Base-by-base conservation (phyloP, 2,329 filamentous ascomycete species). In the Aspergillus quadrilineatus region DNA sequence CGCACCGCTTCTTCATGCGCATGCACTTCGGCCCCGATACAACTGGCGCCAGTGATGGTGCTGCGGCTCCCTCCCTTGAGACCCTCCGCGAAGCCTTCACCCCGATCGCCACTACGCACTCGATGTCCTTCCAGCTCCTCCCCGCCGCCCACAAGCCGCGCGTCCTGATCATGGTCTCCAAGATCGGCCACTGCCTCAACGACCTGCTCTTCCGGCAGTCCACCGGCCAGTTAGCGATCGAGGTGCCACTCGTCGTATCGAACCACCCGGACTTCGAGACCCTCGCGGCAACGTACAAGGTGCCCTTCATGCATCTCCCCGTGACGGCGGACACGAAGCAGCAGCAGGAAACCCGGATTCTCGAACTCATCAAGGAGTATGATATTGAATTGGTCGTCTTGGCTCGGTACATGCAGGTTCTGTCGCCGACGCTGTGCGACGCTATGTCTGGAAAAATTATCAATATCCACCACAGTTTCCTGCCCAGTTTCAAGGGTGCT, bases 401-500 rank as follows among this genome's bases (percentile, higher is more conserved):
- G 46, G 90, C 90, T 6, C 85, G 90, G 58, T 94, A 94, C 77
- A 94, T 94, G 90, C 90, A 94, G 77, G 89, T 94, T 32, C 81
- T 94, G 9, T 89, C 86, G 22, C 89, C 89, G 0, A 83, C 76
- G 7, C 79, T 94, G 41, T 94, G 90, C 77, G 77, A 81, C 56
- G 89, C 85, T 66, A 92, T 94, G 89, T 88, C 85, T 50, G 90
- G 90, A 57, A 86, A 85, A 71, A 94, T 94, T 77, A 93, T 94
- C 87, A 94, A 94, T 78, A 93, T 94, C 75, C 90, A 94, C 77
- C 90, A 94, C 78, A 88, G 84, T 64, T 94, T 94, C 83, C 73
- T 94, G 80, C 90, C 90, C 0, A 87, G 83, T 8, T 94, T 94
- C 84, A 94, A 94, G 81, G 90, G 90, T 59, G 90, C 90, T 30